Conservation (phyloP, 2,329 filamentous ascomycete species). For the Neonectria magnoliae region DNA sequence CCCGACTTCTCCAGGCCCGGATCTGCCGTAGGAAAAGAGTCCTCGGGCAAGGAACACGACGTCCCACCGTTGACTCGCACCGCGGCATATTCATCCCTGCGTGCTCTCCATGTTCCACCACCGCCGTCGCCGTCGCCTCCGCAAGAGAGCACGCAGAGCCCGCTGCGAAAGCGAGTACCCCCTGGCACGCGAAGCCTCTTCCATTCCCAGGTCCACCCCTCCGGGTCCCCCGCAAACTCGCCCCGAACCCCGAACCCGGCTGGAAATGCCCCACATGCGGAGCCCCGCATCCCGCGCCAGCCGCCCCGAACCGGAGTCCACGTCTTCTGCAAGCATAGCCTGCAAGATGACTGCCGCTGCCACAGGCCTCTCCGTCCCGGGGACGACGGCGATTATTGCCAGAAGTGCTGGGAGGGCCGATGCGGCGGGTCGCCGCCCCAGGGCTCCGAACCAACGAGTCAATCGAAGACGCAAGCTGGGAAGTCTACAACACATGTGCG, state of each 20-base stretch:
- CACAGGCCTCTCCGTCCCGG: constrained; percentile 19
- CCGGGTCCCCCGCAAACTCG: background rate
- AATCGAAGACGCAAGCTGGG: constrained; percentile 6
- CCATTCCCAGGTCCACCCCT: background rate
- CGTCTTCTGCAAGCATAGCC: constrained; percentile 35
- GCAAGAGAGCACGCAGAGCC: background rate
- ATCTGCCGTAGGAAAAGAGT: background rate
- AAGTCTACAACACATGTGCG: background rate
- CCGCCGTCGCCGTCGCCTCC: background rate
- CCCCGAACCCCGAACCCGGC: constrained; percentile 8
- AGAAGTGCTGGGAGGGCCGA: constrained; percentile 36
- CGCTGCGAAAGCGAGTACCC: background rate
- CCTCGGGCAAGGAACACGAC: background rate
- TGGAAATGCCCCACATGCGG: background rate
- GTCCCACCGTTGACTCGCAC: background rate
- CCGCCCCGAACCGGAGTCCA: constrained; percentile 29
- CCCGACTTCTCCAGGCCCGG: background rate
- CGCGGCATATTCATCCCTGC: background rate
- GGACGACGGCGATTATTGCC: constrained; percentile 36
- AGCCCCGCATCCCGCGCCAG: constrained; percentile 20
- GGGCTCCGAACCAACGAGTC: constrained; percentile 10
- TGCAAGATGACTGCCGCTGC: constrained; percentile 32
- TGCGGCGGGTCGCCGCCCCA: constrained; percentile 29
- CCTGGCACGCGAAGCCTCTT: background rate
- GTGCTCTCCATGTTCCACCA: background rate